Percentiles rank a stretch among this genome's conserved stretches.
These are phyloP conservation scores for Symbiodinium natans DNA, from an alignment of 73 alveolate species.

Conservation along the genomic window DNA sequence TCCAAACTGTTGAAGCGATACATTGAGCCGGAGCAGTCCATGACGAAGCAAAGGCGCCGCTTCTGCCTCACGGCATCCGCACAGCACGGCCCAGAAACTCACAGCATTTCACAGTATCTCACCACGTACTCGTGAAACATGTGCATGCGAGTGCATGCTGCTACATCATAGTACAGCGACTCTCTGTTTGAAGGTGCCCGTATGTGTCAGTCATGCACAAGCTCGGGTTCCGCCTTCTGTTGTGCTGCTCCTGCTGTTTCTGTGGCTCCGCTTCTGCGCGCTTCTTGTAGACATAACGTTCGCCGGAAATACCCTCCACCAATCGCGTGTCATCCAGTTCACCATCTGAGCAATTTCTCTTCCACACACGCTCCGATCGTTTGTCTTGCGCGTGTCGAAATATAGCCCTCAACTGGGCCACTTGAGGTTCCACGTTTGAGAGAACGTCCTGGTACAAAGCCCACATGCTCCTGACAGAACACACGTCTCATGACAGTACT, in stretches of 20 bases:
- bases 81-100: too few relatives aligned
- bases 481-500: too few relatives aligned
- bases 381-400: conserved; percentile 37
- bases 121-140: background rate
- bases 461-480: conserved; percentile 39
- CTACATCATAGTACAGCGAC: background rate
- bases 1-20: conserved; percentile 66
- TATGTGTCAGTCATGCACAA: background rate
- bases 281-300: conserved; percentile 47
- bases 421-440: conserved; percentile 50
- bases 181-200: background rate
- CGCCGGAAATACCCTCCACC: conserved; percentile 54
- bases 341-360: conserved; percentile 26
- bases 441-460: conserved; percentile 25
- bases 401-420: conserved; percentile 38
- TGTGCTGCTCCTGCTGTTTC: conserved; percentile 8
- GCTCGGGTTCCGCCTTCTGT: background rate
- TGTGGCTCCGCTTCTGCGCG: background rate
- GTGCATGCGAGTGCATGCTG: background rate
- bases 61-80: conserved; percentile 25
- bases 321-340: conserved; percentile 75
- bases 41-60: conserved; percentile 63
- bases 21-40: conserved; percentile 75
- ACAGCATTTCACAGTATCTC: too few relatives aligned
- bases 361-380: conserved; percentile 36